Conservation (phyloP, 768 basidiomycete species). For the Russula foetens region DNA sequence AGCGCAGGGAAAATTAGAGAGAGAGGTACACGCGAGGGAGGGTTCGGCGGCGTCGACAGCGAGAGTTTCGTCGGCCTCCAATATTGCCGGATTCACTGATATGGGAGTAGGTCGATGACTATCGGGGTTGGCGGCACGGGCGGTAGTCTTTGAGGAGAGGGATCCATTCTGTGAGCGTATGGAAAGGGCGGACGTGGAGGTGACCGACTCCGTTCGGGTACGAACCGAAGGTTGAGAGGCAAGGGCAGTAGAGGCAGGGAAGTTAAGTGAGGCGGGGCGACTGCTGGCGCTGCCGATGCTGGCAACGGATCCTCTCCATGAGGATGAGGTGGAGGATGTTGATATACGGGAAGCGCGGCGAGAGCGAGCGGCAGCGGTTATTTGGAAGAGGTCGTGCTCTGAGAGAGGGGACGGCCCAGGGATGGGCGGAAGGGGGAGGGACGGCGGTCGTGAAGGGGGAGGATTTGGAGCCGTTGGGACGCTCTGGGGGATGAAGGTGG, state of each 20-base stretch:
- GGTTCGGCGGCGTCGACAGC: background rate
- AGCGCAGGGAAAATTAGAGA: slow-evolving; percentile 24
- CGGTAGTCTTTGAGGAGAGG: slow-evolving; percentile 14
- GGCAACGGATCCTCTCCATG: slow-evolving; percentile 24
- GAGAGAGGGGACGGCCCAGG: slow-evolving; percentile 55
- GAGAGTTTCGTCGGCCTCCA: slow-evolving; percentile 26
- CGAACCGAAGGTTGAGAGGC: background rate
- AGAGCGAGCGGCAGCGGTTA: slow-evolving; percentile 31
- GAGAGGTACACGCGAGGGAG: slow-evolving; percentile 22
- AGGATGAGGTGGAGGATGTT: slow-evolving; percentile 19
- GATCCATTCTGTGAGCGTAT: slow-evolving; percentile 22
- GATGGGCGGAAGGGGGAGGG: slow-evolving; percentile 53
- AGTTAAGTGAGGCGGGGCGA: slow-evolving; percentile 12
- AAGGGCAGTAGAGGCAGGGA: slow-evolving; percentile 18
- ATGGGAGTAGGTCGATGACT: slow-evolving; percentile 3
- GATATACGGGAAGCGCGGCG: slow-evolving; percentile 31
- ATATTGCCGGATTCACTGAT: slow-evolving; percentile 24
- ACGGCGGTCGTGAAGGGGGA: slow-evolving; percentile 51
- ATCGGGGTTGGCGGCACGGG: background rate
- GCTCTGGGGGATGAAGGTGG: slow-evolving; percentile 28
- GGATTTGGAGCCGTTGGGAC: slow-evolving; percentile 33
- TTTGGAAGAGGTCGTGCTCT: slow-evolving; percentile 38
- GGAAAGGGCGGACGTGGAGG: slow-evolving; percentile 22
- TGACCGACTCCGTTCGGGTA: slow-evolving; percentile 18
- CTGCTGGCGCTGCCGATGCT: slow-evolving; percentile 23